Conservation (phyloP, 2,329 filamentous ascomycete genomes). For the Diplodia intermedia region DNA sequence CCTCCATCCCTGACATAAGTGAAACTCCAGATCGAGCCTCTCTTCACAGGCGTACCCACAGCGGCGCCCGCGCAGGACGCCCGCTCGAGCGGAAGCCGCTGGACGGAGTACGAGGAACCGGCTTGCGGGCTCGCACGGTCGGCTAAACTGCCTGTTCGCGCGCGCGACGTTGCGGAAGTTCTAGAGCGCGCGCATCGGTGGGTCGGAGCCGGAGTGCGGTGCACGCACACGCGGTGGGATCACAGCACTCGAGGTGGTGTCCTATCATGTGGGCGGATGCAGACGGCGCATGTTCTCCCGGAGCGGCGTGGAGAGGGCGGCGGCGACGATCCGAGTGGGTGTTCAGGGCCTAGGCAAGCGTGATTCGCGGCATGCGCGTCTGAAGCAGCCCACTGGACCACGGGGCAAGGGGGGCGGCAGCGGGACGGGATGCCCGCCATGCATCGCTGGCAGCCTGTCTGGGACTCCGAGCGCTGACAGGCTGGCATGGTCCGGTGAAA, state of each 20-base stretch:
- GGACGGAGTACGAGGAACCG: background rate
- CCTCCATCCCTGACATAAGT: constrained; percentile 23
- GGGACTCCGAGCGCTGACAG: background rate
- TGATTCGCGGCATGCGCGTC: constrained; percentile 27
- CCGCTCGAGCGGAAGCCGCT: background rate
- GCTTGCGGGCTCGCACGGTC: constrained; percentile 9
- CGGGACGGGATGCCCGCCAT: constrained; percentile 28
- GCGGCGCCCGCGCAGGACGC: background rate
- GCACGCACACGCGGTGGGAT: constrained; percentile 1
- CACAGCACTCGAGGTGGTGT: constrained; percentile 7
- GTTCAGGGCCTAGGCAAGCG: constrained; percentile 6
- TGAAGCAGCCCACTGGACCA: constrained; percentile 22
- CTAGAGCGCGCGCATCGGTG: constrained; percentile 18
- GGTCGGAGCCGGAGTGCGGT: background rate
- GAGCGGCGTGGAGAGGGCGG: constrained; percentile 1
- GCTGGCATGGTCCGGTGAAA: constrained; percentile 22
- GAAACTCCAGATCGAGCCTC: constrained; percentile 26
- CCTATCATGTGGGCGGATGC: constrained; percentile 21
- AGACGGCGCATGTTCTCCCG: constrained; percentile 3
- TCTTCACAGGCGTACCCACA: constrained; percentile 13
- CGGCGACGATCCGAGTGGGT: constrained; percentile 23
- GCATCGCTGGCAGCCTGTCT: constrained; percentile 18
- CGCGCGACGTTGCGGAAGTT: constrained; percentile 5
- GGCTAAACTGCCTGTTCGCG: constrained; percentile 17
- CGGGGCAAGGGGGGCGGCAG: constrained; percentile 29